Evolutionary conservation across 345 rosid genomes (phyloP).

Genomic region (Melaleuca quinquenervia): DNA sequence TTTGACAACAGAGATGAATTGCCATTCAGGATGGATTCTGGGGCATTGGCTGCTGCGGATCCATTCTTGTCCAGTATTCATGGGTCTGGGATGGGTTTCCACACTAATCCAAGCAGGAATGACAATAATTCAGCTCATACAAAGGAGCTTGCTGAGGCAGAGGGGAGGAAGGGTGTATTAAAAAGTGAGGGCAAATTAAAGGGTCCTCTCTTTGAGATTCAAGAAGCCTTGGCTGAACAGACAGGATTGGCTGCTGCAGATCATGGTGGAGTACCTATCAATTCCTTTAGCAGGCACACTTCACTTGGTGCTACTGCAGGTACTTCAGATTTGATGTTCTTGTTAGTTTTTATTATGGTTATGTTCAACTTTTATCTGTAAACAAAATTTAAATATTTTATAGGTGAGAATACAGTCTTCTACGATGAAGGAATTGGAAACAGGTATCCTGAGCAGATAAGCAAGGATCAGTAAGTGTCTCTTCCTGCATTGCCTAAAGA

Average conservation of each 20-base stretch:
- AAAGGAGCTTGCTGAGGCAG: slow-evolving; percentile 20
- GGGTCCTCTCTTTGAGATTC: slow-evolving; percentile 22
- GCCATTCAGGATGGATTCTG: slow-evolving; percentile 22
- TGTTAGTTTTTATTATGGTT: background rate
- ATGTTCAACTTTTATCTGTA: background rate
- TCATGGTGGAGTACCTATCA: slow-evolving; percentile 10
- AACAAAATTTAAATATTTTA: background rate
- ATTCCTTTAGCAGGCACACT: slow-evolving; percentile 23
- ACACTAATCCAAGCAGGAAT: slow-evolving; percentile 13
- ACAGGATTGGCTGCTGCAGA: slow-evolving; percentile 16
- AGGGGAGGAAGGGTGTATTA: slow-evolving; percentile 17
- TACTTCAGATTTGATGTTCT: background rate
- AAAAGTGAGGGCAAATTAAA: slow-evolving; percentile 16
- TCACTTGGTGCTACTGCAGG: slow-evolving; percentile 20
- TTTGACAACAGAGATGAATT: slow-evolving; percentile 17
- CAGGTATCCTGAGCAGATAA: slow-evolving; percentile 19
- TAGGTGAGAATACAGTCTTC: slow-evolving; percentile 21
- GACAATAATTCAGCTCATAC: slow-evolving; percentile 9
- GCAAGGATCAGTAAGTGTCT: slow-evolving; percentile 30
- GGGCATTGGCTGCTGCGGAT: slow-evolving; percentile 13
- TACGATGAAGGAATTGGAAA: slow-evolving; percentile 20
- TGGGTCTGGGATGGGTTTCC: slow-evolving; percentile 15
- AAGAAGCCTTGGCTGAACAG: slow-evolving; percentile 20
- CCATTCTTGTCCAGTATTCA: slow-evolving; percentile 7
- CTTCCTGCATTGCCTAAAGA: background rate